These are phyloP conservation scores for Phytopythium sindhum DNA, from an alignment of 352 stramenopile species.

Conservation along the genomic window DNA sequence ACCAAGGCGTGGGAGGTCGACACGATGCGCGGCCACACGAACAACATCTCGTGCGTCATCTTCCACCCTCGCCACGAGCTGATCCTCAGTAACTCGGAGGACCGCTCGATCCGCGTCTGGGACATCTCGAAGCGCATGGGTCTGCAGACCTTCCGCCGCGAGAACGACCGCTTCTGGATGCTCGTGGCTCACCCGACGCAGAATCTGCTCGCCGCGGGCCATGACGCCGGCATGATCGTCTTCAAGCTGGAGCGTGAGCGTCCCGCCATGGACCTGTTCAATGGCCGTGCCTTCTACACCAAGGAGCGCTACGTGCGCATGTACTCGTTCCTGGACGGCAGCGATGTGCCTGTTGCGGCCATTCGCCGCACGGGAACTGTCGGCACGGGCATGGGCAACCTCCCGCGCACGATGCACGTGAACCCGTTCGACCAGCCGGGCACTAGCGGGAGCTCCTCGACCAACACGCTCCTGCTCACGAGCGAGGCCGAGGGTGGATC, in stretches of 20 bases:
- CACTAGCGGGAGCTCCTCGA: constrained; percentile 42
- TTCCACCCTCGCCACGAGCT: constrained; percentile 99
- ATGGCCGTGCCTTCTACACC: constrained; percentile 93
- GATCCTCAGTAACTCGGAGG: constrained; percentile 99
- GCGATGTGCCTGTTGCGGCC: constrained; percentile 68
- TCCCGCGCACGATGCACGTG: constrained; percentile 93
- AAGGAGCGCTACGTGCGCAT: constrained; percentile 98
- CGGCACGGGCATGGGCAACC: constrained; percentile 89
- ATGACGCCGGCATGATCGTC: constrained; percentile 99
- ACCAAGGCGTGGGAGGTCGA: constrained; percentile 99
- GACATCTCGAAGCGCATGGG: constrained; percentile 98
- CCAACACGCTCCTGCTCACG: constrained; percentile 93
- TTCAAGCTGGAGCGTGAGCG: constrained; percentile 99
- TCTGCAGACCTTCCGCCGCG: constrained; percentile 97
- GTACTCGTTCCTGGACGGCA: constrained; percentile 92
- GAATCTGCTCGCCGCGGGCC: constrained; percentile 97
- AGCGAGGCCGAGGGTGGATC: constrained; percentile 95
- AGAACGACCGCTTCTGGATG: constrained; percentile 99
- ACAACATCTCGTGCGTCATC: constrained; percentile 99
- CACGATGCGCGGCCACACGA: constrained; percentile 98
- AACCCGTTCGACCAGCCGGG: constrained; percentile 94
- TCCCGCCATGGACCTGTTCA: constrained; percentile 90
- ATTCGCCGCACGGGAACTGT: constrained; percentile 63
- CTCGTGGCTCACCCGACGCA: constrained; percentile 93
- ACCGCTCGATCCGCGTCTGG: constrained; percentile 99